Base-by-base conservation (phyloP, 2,329 filamentous ascomycete species). In the Colletotrichum salicis region DNA sequence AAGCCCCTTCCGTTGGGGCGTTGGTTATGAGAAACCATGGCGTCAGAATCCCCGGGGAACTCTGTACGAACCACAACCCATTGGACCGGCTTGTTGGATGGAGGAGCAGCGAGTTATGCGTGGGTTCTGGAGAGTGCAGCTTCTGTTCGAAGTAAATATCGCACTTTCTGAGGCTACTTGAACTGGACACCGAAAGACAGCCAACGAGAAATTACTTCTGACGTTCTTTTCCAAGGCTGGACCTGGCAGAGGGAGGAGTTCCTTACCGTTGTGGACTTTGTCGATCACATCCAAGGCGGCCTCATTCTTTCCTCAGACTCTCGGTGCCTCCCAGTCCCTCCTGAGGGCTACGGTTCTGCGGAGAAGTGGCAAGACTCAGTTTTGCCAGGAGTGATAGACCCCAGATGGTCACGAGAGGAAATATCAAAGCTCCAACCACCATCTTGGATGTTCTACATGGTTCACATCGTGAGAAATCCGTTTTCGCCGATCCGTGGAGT, bases 51-150 rank as follows among this genome's bases (percentile, higher is more conserved):
- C 45, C 7, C 55, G 6, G 5, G 64, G 57, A 12, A 35, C 31
- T 31, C 57, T 33, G 24, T 67, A 67, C 45, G 24, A 35, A 4
- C 51, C 24, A 37, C 57, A 35, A n/a, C 57, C 33, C 2, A 41
- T 62, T 8, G 35, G 48, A 10, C 51, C 27, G 1, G 51, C 67
- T 35, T 61, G 31, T 22, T 71, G 69, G 69, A 19, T 63, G 5
- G 69, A 71, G 55, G 64, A 67, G 41, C 69, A 71, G 5, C 69
- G 64, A 37, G 33, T 71, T 11, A 64, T 67, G 69, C 69, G 69
- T 11, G 69, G 64, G 1, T 67, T 71, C 41, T 71, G 69, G 58
- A 67, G 48, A 33, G 19, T 71, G 24, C 64, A 68, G 33, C 31
- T 68, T 52, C 48, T 71, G 8, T 15, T 27, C 24, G 64, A 68